Conservation (phyloP, 108 stramenopile genomes). For the Conticribra weissflogii region DNA sequence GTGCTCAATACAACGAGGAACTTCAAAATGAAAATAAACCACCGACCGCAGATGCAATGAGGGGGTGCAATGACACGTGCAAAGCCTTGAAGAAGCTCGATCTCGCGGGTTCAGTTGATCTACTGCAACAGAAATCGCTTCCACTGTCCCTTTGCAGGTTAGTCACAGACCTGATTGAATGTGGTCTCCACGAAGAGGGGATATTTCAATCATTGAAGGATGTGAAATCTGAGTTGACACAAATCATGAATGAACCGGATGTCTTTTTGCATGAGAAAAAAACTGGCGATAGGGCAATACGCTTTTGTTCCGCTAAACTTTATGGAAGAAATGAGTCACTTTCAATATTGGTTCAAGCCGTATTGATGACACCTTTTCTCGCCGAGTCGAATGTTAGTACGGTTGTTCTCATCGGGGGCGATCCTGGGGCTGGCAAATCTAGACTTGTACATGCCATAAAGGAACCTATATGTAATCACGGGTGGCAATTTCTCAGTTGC, state of each 20-base stretch:
- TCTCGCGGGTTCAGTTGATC: too few species aligned
- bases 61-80: too few species aligned
- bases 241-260: background rate
- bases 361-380: background rate
- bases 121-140: too few species aligned
- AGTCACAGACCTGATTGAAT: too few species aligned
- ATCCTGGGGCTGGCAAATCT: background rate
- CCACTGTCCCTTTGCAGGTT: too few species aligned
- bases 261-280: background rate
- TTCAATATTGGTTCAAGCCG: background rate
- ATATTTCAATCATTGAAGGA: background rate
- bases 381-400: background rate
- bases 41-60: too few species aligned
- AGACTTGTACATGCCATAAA: background rate
- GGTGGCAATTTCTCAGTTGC: background rate
- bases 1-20: too few species aligned
- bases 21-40: too few species aligned
- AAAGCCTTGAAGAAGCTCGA: too few species aligned
- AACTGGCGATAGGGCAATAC: background rate
- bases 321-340: background rate
- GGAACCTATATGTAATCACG: background rate
- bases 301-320: background rate
- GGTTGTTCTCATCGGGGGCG: background rate
- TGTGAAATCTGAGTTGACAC: background rate
- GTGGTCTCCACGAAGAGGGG: too few species aligned